Evolutionary conservation across 164 flowering plant species (phyloP).

Genomic region (Stephania japonica): DNA sequence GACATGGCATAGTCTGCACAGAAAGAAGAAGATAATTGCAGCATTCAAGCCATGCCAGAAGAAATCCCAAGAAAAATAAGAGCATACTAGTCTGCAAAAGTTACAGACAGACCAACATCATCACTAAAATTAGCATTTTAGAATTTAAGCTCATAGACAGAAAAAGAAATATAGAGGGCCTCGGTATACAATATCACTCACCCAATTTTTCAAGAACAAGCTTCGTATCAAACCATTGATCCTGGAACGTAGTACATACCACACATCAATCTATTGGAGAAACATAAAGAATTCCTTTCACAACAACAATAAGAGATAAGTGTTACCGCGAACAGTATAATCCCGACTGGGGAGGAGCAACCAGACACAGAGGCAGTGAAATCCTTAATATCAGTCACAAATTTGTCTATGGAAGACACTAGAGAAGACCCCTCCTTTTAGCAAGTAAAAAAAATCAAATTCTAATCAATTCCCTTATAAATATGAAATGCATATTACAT

Average conservation of each 20-base stretch:
- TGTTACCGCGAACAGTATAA: conserved; percentile 62
- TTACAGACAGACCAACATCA: background rate
- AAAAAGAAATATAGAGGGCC: background rate
- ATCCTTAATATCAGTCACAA: conserved; percentile 44
- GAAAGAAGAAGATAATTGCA: background rate
- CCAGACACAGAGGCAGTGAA: conserved; percentile 44
- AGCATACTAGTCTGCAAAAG: background rate
- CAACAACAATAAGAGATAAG: background rate
- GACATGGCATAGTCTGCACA: conserved; percentile 20
- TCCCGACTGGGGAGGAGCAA: conserved; percentile 40
- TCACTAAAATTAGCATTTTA: background rate
- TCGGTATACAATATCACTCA: conserved; percentile 20
- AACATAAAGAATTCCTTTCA: background rate
- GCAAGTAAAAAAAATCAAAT: background rate
- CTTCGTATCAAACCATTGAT: conserved; percentile 29
- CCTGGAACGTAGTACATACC: conserved; percentile 27
- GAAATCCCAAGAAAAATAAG: background rate
- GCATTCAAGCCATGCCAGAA: background rate
- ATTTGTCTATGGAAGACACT: conserved; percentile 28
- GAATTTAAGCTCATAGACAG: background rate
- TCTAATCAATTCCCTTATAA: background rate
- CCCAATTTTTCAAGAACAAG: conserved; percentile 49
- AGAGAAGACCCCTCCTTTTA: conserved; percentile 22
- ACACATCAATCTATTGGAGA: background rate
- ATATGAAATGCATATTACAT: background rate